Conservation (phyloP, 176 grass and related monocot genomes). For the Paspalum vaginatum region DNA sequence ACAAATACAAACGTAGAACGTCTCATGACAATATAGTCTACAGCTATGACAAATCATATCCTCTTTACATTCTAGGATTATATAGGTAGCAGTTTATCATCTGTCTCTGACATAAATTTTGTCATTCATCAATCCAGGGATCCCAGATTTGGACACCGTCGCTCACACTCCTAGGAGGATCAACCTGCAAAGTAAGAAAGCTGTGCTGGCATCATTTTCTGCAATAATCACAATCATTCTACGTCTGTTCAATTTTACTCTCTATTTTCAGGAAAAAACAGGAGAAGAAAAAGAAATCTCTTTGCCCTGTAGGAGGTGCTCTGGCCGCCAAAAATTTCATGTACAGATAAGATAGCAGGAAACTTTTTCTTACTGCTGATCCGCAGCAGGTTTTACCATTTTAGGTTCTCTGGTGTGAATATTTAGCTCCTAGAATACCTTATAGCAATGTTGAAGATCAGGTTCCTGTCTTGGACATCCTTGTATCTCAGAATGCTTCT, state of each 20-base stretch:
- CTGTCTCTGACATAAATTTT: slow-evolving; percentile 16
- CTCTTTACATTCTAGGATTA: not conserved
- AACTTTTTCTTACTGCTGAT: slow-evolving; percentile 30
- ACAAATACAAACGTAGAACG: slow-evolving; percentile 8
- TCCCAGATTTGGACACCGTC: slow-evolving; percentile 43
- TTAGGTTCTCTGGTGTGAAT: slow-evolving; percentile 54
- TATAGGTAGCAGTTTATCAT: not conserved
- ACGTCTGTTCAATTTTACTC: not conserved
- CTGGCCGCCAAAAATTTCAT: slow-evolving; percentile 28
- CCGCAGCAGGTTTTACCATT: not conserved
- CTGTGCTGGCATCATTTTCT: not conserved
- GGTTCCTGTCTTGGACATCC: not conserved
- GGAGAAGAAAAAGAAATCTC: not conserved
- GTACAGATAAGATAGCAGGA: slow-evolving; percentile 54
- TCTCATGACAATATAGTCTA: not conserved
- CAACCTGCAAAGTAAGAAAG: not conserved
- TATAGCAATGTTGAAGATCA: slow-evolving; percentile 29
- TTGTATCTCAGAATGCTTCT: slow-evolving; percentile 31
- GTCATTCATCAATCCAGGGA: slow-evolving; percentile 45
- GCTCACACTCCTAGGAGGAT: slow-evolving; percentile 39
- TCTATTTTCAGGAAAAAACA: not conserved
- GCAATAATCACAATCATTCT: slow-evolving; percentile 2
- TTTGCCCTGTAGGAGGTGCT: not conserved
- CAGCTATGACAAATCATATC: not conserved
- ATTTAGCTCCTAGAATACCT: slow-evolving; percentile 30